A percentile compares a stretch with the other conserved stretches of the same genome.
Conservation (phyloP, 1,139 yeast genomes). For the Debaryomyces subglobosus region DNA sequence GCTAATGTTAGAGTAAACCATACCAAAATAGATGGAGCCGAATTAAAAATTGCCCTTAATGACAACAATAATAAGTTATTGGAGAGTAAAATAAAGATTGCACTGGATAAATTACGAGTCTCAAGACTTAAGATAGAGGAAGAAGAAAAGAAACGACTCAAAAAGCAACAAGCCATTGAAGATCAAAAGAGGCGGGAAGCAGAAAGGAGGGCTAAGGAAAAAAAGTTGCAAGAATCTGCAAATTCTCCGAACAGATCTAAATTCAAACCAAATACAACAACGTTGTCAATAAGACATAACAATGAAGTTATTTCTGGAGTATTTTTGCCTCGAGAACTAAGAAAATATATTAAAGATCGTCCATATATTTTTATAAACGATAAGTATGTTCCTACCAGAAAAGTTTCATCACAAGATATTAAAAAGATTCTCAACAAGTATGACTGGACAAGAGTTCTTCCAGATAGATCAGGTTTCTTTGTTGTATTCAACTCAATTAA, state of each 20-base stretch:
- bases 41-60: slow-evolving; percentile 40
- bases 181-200: slow-evolving; percentile 25
- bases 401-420: slow-evolving; percentile 55
- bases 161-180: slow-evolving; percentile 22
- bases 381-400: slow-evolving; percentile 53
- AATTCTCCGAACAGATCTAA: slow-evolving; percentile 10
- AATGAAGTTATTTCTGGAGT: slow-evolving; percentile 38
- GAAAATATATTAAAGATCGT: slow-evolving; percentile 50
- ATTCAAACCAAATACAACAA: slow-evolving; percentile 38
- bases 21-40: slow-evolving; percentile 45
- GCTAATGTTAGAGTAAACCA: slow-evolving; percentile 28
- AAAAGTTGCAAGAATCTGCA: neutral
- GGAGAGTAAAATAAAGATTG: slow-evolving; percentile 31
- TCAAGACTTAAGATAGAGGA: slow-evolving; percentile 31
- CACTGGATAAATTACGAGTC: slow-evolving; percentile 34
- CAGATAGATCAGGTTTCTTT: slow-evolving; percentile 68
- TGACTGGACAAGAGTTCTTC: slow-evolving; percentile 65
- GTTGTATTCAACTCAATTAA: slow-evolving; percentile 64
- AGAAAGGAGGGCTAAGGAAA: slow-evolving; percentile 20
- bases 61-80: slow-evolving; percentile 38
- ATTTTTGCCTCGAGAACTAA: slow-evolving; percentile 49
- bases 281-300: slow-evolving; percentile 34
- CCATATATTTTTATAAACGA: slow-evolving; percentile 62
- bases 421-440: slow-evolving; percentile 56
- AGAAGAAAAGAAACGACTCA: slow-evolving; percentile 30